A percentile compares a stretch with the other conserved stretches of the same genome.
Evolutionary conservation across 2,329 filamentous ascomycete species (phyloP).

Genomic region (Sporothrix schenckii): DNA sequence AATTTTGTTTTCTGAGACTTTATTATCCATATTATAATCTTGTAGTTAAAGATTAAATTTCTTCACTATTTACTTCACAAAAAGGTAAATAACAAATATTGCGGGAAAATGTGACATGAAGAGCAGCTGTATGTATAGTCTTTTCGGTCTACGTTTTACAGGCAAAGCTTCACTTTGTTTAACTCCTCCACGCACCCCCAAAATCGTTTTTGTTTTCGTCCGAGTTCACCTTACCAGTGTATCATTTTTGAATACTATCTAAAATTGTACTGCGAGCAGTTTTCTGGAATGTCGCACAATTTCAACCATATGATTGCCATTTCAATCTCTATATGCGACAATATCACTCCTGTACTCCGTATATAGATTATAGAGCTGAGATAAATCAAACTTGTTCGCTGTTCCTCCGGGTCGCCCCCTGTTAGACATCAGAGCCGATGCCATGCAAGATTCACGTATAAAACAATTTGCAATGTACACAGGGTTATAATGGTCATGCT

Average conservation of each 20-base stretch:
- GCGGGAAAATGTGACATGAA: too few relatives aligned
- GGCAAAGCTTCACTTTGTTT: too few relatives aligned
- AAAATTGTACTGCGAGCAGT: background rate
- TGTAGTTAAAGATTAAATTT: too few relatives aligned
- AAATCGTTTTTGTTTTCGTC: background rate
- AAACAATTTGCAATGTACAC: background rate
- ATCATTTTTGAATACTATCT: too few relatives aligned
- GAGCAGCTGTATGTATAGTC: too few relatives aligned
- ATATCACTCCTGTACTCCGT: background rate
- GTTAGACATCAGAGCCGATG: background rate
- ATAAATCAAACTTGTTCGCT: background rate
- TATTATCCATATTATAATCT: background rate
- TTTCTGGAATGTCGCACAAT: constrained; percentile 6
- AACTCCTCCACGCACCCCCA: background rate
- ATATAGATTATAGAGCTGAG: background rate
- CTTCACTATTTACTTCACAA: too few relatives aligned
- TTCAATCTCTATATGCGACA: background rate
- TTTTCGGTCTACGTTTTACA: too few relatives aligned
- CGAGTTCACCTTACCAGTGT: too few relatives aligned
- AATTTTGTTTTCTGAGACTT: background rate
- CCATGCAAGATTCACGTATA: background rate
- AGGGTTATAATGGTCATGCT: background rate
- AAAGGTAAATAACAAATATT: too few relatives aligned
- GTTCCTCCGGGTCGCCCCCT: too few relatives aligned
- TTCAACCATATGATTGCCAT: background rate